Percentiles rank a stretch among this genome's conserved stretches.
Conservation (phyloP, 129 eudicot genomes). For the Scalesia atractyloides region DNA sequence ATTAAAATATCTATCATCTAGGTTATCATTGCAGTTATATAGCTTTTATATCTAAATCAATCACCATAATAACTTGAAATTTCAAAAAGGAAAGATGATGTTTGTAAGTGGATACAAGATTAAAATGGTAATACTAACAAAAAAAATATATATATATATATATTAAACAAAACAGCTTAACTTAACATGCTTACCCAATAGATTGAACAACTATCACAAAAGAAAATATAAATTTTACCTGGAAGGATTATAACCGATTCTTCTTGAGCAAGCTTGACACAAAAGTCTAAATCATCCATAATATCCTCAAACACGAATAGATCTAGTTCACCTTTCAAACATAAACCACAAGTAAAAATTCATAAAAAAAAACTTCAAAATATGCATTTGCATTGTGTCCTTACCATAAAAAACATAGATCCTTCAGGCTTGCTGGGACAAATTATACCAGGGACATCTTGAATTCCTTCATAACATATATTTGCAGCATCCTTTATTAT, state of each 20-base stretch:
- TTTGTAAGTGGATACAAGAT: too few species aligned
- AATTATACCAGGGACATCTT: slow-evolving; percentile 66
- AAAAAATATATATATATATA: too few species aligned
- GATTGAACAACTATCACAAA: too few species aligned
- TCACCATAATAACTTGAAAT: too few species aligned
- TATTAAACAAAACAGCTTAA: too few species aligned
- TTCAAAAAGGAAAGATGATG: too few species aligned
- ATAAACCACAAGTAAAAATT: slow-evolving; percentile 4
- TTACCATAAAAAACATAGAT: slow-evolving; percentile 92
- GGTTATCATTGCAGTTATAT: too few species aligned
- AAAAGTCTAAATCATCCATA: slow-evolving; percentile 79
- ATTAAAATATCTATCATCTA: too few species aligned
- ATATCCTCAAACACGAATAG: slow-evolving; percentile 57
- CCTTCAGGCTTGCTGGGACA: slow-evolving; percentile 96
- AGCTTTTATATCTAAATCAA: too few species aligned
- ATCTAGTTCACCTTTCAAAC: slow-evolving; percentile 62
- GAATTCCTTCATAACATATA: slow-evolving; percentile 41
- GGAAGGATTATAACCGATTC: slow-evolving; percentile 83
- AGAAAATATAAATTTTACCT: too few species aligned
- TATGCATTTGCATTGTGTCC: slow-evolving; percentile 13
- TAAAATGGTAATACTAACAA: too few species aligned
- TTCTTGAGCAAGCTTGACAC: slow-evolving; percentile 73
- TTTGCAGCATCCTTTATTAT: slow-evolving; percentile 60
- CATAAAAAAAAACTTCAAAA: background rate
- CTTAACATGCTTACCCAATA: too few species aligned